Percentiles rank a stretch among this genome's conserved stretches.
Evolutionary conservation across 2,329 filamentous ascomycete genomes (phyloP).

Genomic region (Neurospora sp.): DNA sequence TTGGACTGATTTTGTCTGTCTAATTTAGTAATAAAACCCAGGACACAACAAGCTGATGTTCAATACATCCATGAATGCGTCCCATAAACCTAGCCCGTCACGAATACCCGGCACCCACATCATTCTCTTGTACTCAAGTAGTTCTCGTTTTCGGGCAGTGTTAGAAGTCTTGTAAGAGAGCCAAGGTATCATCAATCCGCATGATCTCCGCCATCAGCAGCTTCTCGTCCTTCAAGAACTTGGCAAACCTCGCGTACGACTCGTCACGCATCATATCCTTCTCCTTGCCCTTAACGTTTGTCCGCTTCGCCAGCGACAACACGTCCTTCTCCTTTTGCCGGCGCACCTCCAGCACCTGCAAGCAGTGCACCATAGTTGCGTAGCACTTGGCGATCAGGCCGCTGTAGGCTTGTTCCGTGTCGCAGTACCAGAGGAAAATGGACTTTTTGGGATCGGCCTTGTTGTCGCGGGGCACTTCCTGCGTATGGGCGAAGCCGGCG

Average conservation of each 20-base stretch:
- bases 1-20: not conserved
- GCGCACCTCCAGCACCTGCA: constrained; percentile 73
- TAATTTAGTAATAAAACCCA: not conserved
- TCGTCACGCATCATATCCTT: constrained; percentile 66
- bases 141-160: not conserved
- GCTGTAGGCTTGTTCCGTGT: constrained; percentile 59
- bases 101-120: too few species aligned
- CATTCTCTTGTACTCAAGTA: too few species aligned
- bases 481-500: constrained; percentile 77
- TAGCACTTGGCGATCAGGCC: constrained; percentile 73
- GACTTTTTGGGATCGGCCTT: constrained; percentile 70
- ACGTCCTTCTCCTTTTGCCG: constrained; percentile 61
- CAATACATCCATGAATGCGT: too few species aligned
- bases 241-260: constrained; percentile 56
- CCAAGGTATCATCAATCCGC: constrained; percentile 75
- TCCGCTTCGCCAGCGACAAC: constrained; percentile 71
- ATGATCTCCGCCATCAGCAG: constrained; percentile 70
- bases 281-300: constrained; percentile 76
- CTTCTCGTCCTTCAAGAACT: constrained; percentile 54
- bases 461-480: constrained; percentile 87
- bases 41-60: not conserved
- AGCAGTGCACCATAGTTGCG: constrained; percentile 76
- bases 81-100: too few species aligned
- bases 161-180: constrained; percentile 69
- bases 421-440: constrained; percentile 87